These are phyloP conservation scores for Pleodorina starrii DNA, from an alignment of 139 green algal species.

Conservation along the genomic window DNA sequence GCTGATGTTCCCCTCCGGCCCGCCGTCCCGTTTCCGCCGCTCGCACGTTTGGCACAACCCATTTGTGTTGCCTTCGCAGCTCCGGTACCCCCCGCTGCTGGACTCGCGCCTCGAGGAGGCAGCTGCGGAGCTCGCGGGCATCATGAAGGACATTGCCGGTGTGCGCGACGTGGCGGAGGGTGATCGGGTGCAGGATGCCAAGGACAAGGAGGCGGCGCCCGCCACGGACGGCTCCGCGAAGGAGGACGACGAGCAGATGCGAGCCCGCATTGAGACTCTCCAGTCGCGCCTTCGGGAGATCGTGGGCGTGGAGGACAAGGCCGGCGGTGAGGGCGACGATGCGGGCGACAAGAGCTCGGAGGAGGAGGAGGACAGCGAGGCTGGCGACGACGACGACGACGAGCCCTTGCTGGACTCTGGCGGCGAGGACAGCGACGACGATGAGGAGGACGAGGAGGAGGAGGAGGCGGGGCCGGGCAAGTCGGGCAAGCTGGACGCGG, in stretches of 20 bases:
- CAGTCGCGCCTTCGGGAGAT: constrained; percentile 53
- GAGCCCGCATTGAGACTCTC: constrained; percentile 34
- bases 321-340: constrained; percentile 37
- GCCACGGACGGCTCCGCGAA: not conserved
- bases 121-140: constrained; percentile 78
- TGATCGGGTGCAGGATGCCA: constrained; percentile 3
- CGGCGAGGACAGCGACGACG: constrained; percentile 26
- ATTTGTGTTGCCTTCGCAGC: too few species aligned
- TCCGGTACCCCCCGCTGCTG: constrained; percentile 90
- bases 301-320: constrained; percentile 49
- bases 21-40: too few species aligned
- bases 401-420: constrained; percentile 54
- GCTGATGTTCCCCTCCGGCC: too few species aligned
- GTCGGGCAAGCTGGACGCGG: constrained; percentile 23
- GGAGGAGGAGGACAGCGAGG: constrained; percentile 32
- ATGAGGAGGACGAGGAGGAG: constrained; percentile 54
- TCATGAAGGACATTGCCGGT: constrained; percentile 79
- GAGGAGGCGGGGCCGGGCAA: constrained; percentile 49
- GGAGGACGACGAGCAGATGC: constrained; percentile 7
- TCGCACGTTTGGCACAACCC: too few species aligned
- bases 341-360: not conserved
- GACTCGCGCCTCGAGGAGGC: constrained; percentile 84
- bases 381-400: constrained; percentile 28
- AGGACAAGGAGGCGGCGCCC: not conserved
- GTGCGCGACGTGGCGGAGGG: constrained; percentile 37